Evolutionary conservation across 2,329 filamentous ascomycete genomes (phyloP).

Genomic region (Epichloe scottii): DNA sequence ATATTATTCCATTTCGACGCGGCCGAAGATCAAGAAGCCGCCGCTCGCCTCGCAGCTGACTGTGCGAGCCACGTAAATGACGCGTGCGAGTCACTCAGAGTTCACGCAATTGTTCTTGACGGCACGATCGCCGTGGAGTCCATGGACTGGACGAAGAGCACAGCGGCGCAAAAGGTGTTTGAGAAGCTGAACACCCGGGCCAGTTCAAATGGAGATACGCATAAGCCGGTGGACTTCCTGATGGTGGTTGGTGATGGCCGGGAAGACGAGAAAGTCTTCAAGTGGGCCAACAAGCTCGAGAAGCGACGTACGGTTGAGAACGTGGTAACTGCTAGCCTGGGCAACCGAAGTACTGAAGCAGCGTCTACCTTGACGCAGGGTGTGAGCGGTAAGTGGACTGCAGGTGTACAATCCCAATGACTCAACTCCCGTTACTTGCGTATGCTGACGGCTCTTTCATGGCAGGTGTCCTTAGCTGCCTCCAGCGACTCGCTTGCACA

Average conservation of each 20-base stretch:
- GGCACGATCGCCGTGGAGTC: constrained; percentile 76
- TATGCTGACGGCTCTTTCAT: neutral
- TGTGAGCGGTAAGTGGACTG: constrained; percentile 59
- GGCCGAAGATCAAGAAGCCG: constrained; percentile 63
- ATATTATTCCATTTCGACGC: constrained; percentile 83
- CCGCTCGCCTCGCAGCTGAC: constrained; percentile 70
- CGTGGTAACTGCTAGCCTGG: constrained; percentile 76
- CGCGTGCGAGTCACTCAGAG: constrained; percentile 68
- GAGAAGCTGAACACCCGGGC: constrained; percentile 37
- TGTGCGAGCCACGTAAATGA: constrained; percentile 94
- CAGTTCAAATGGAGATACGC: constrained; percentile 15
- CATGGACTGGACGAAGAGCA: constrained; percentile 76
- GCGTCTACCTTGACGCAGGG: constrained; percentile 78
- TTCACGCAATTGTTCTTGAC: constrained; percentile 73
- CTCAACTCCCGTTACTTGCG: neutral
- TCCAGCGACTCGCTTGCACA: constrained; percentile 27
- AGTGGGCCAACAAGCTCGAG: constrained; percentile 75
- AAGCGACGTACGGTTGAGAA: constrained; percentile 47
- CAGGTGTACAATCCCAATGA: neutral
- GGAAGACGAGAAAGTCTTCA: constrained; percentile 88
- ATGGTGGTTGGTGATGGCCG: constrained; percentile 83
- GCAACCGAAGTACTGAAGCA: constrained; percentile 79
- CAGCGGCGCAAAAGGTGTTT: constrained; percentile 65
- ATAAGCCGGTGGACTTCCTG: constrained; percentile 61
- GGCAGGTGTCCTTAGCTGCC: constrained; percentile 29